phyloP scores from a whole-genome alignment of 208 protist genomes.

The Trypanosoma melophagium region DNA sequence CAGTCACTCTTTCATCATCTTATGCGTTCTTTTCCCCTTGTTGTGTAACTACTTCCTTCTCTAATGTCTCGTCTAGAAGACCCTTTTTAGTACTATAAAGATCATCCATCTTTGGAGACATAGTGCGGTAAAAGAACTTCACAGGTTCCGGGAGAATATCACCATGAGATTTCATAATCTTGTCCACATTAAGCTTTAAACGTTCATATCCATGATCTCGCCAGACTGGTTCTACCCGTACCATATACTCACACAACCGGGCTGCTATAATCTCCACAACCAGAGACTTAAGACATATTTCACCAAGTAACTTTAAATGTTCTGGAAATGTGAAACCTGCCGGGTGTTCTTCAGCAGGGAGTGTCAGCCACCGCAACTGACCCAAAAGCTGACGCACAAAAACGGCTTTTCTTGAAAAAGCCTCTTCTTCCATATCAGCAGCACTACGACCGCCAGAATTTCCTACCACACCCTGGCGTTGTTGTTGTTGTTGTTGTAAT shows the following conservation, averaged over 20 bases:
- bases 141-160: constrained; percentile 68
- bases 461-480: constrained; percentile 1
- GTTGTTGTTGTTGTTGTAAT: constrained; percentile 27
- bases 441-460: constrained; percentile 23
- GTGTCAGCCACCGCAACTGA: constrained; percentile 84
- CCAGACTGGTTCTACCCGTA: constrained; percentile 89
- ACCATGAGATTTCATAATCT: constrained; percentile 29
- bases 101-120: constrained; percentile 62
- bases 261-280: constrained; percentile 78
- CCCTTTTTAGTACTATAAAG: constrained; percentile 44
- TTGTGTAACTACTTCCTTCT: constrained; percentile 17
- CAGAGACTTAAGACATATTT: constrained; percentile 78
- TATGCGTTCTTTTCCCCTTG: background rate
- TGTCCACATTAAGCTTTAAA: constrained; percentile 41
- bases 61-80: constrained; percentile 28
- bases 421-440: constrained; percentile 73
- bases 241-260: constrained; percentile 89
- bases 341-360: constrained; percentile 74
- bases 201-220: constrained; percentile 79
- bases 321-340: constrained; percentile 77
- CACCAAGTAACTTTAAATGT: constrained; percentile 76
- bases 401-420: constrained; percentile 85
- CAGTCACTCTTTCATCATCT: background rate
- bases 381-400: constrained; percentile 88
- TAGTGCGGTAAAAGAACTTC: constrained; percentile 63